Evolutionary conservation across 1,284 basidiomycete genomes (phyloP).

Genomic region (Caloboletus firmus): DNA sequence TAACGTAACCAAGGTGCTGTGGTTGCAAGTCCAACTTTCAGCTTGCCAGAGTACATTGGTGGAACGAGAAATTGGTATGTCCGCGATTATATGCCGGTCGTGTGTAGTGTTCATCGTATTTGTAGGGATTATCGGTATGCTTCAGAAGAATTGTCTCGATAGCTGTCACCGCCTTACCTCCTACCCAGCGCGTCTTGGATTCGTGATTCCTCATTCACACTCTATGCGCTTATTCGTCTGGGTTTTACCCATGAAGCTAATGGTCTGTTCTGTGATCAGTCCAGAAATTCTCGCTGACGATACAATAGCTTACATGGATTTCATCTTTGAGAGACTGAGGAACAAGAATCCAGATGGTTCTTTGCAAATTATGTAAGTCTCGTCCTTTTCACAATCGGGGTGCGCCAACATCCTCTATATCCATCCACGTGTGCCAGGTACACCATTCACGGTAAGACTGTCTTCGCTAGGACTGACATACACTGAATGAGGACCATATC

Average conservation of each 20-base stretch:
- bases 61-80: conserved; percentile 80
- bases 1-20: conserved; percentile 62
- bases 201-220: conserved; percentile 87
- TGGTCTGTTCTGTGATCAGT: conserved; percentile 41
- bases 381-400: background rate
- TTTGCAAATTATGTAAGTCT: conserved; percentile 79
- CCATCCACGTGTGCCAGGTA: conserved; percentile 44
- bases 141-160: background rate
- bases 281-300: conserved; percentile 14
- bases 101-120: background rate
- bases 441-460: conserved; percentile 68
- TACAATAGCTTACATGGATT: conserved; percentile 77
- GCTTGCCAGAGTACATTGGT: conserved; percentile 86
- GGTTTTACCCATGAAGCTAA: conserved; percentile 91
- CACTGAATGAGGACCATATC: background rate
- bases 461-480: background rate
- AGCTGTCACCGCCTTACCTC: background rate
- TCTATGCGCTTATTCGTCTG: conserved; percentile 87
- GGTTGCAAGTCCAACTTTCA: conserved; percentile 91
- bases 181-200: conserved; percentile 74
- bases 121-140: conserved; percentile 68
- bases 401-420: background rate
- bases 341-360: conserved; percentile 86
- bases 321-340: conserved; percentile 80
- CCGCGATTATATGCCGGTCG: background rate